Base-by-base conservation (phyloP, 225 moss, liverwort and hornwort species). In the Lunularia cruciata region DNA sequence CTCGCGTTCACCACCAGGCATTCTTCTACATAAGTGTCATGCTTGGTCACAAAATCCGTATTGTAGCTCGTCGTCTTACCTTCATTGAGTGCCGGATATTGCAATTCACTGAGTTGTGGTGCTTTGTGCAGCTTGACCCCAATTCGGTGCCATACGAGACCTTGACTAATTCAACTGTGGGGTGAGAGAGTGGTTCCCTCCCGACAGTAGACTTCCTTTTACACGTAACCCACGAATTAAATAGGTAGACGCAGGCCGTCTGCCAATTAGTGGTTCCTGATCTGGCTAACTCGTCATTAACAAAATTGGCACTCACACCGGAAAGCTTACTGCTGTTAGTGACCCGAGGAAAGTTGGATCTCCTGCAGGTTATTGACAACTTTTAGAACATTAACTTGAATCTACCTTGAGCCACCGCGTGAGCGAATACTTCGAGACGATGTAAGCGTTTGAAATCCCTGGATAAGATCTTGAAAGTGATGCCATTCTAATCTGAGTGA, bases 311-410 rank as follows among this genome's bases (percentile, higher is more conserved):
- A 9, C 26, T 30, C 56, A 61, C 55, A 66, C 60, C 5, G 85
- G 89, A 12, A 92, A 85, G 47, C 65, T 95, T 8, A 81, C 64
- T 12, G 90, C 86, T 34, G 92, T 95, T 1, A 90, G 88, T 53
- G 95, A 95, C 28, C 72, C 82, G 25, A 78, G 95, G 49, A 95
- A 95, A 68, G 95, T 90, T 26, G 92, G 95, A 6, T 87, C 86
- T 22, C 95, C 90, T 13, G 81, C 88, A 46, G 86, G 86, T 10
- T 78, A 89, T 55, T 95, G 68, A 57, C 43, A 48, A n/a, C n/a
- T n/a, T n/a, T n/a, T n/a, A n/a, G n/a, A n/a, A n/a, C n/a, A n/a
- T n/a, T n/a, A n/a, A n/a, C n/a, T n/a, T n/a, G n/a, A n/a, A n/a
- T n/a, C n/a, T n/a, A n/a, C n/a, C n/a, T n/a, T n/a, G n/a, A n/a